Conservation (phyloP, 2,329 filamentous ascomycete genomes). For the Penicillium capsulatum region DNA sequence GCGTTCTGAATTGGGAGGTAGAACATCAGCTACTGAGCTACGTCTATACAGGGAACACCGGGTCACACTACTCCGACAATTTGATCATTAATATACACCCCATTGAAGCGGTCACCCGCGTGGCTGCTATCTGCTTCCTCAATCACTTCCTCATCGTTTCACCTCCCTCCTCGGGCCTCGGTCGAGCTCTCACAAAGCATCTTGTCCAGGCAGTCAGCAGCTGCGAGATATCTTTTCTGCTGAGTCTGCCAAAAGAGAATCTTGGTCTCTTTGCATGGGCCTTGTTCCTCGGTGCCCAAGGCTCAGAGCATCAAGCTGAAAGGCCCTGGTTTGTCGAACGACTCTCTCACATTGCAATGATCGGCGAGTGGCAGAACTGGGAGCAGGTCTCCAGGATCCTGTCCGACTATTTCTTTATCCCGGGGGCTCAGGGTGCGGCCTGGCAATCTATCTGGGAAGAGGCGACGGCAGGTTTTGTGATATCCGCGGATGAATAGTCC, state of each 20-base stretch:
- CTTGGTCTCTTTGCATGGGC: constrained; percentile 31
- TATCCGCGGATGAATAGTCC: constrained; percentile 13
- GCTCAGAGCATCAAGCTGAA: constrained; percentile 27
- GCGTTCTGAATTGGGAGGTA: constrained; percentile 31
- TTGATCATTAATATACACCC: constrained; percentile 19
- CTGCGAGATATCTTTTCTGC: constrained; percentile 17
- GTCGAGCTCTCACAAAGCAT: constrained; percentile 33
- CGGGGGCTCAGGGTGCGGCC: constrained; percentile 17
- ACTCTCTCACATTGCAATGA: constrained; percentile 21
- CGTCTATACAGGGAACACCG: constrained; percentile 21
- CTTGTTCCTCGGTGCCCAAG: constrained; percentile 33
- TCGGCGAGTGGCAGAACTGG: constrained; percentile 32
- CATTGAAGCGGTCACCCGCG: constrained; percentile 29
- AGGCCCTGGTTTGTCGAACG: constrained; percentile 31
- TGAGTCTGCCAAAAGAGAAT: constrained; percentile 16
- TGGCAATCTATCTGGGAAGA: constrained; percentile 34
- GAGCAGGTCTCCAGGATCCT: constrained; percentile 26
- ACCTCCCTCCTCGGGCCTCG: constrained; percentile 32
- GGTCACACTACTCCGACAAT: neutral
- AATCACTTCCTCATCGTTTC: constrained; percentile 33
- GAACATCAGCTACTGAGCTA: constrained; percentile 40
- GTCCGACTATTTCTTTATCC: constrained; percentile 28
- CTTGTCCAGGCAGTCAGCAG: constrained; percentile 20
- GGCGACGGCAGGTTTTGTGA: constrained; percentile 22
- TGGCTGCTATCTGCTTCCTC: constrained; percentile 31